Percentiles rank a stretch among this genome's conserved stretches.
phyloP scores from a whole-genome alignment of 805 yeast species.

The Candida sphagnicola region DNA sequence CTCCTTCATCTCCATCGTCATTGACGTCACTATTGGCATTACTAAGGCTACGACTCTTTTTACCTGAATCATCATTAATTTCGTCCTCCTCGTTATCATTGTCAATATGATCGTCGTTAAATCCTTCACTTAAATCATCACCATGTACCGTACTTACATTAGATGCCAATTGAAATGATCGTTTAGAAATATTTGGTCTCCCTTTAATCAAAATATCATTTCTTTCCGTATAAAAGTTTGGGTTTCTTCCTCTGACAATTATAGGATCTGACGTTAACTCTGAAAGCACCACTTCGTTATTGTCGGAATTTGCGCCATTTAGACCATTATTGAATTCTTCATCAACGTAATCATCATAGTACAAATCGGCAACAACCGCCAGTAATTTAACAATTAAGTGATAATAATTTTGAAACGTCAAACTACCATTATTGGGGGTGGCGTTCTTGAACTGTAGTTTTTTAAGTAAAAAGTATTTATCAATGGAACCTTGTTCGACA shows the following conservation, averaged over 20 bases:
- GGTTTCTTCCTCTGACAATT: conserved; percentile 59
- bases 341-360: conserved; percentile 34
- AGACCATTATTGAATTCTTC: conserved; percentile 19
- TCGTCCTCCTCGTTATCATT: conserved; percentile 3
- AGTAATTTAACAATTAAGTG: conserved; percentile 31
- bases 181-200: conserved; percentile 14
- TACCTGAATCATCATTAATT: conserved; percentile 1
- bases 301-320: conserved; percentile 14
- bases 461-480: conserved; percentile 30
- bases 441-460: conserved; percentile 48
- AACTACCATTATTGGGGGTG: conserved; percentile 50
- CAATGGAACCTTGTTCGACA: conserved; percentile 18
- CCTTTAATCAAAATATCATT: conserved; percentile 43
- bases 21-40: not conserved
- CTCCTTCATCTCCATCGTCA: conserved; percentile 5
- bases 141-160: not conserved
- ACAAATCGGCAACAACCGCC: conserved; percentile 35
- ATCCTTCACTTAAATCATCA: conserved; percentile 5
- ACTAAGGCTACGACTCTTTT: not conserved
- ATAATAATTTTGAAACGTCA: conserved; percentile 43
- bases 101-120: conserved; percentile 6
- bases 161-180: conserved; percentile 13
- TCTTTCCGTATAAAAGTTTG: conserved; percentile 53
- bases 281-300: conserved; percentile 26
- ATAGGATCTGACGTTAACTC: conserved; percentile 42